Conservation (phyloP, 1,139 yeast genomes). For the Yamadazyma diddensiae region DNA sequence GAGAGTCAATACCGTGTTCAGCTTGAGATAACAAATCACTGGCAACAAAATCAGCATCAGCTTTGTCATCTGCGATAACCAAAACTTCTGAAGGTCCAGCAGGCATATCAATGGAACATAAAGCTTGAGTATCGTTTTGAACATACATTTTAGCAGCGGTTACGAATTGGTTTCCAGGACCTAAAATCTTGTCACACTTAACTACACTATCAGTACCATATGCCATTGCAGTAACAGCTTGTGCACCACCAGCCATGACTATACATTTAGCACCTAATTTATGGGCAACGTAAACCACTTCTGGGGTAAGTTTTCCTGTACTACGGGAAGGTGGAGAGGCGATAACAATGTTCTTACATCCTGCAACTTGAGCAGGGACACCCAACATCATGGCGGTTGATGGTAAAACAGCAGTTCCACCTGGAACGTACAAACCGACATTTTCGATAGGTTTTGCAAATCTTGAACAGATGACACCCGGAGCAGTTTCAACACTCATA, state of each 20-base stretch:
- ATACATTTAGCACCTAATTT: slow-evolving; percentile 89
- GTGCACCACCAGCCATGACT: slow-evolving; percentile 98
- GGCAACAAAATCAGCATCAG: slow-evolving; percentile 95
- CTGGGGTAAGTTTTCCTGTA: slow-evolving; percentile 93
- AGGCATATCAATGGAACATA: slow-evolving; percentile 98
- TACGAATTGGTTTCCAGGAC: slow-evolving; percentile 98
- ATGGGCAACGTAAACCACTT: slow-evolving; percentile 95
- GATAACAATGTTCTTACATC: slow-evolving; percentile 86
- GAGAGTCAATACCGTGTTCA: slow-evolving; percentile 98
- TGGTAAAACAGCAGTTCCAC: slow-evolving; percentile 98
- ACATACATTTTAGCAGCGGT: slow-evolving; percentile 99
- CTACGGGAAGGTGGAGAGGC: slow-evolving; percentile 97
- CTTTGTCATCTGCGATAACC: slow-evolving; percentile 81
- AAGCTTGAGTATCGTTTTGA: slow-evolving; percentile 90
- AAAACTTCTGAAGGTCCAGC: slow-evolving; percentile 99
- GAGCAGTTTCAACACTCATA: slow-evolving; percentile 85
- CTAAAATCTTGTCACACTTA: slow-evolving; percentile 93
- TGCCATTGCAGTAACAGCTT: slow-evolving; percentile 98
- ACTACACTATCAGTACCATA: slow-evolving; percentile 92
- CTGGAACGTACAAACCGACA: slow-evolving; percentile 96
- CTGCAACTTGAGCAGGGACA: slow-evolving; percentile 98
- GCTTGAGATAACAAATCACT: slow-evolving; percentile 95
- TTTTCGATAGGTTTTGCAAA: slow-evolving; percentile 92
- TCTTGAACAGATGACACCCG: slow-evolving; percentile 92
- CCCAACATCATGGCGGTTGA: slow-evolving; percentile 98